Evolutionary conservation across 805 yeast species (phyloP), one percentile per base, ranked within the genome.

Genomic region (Maudiozyma barnettii): DNA sequence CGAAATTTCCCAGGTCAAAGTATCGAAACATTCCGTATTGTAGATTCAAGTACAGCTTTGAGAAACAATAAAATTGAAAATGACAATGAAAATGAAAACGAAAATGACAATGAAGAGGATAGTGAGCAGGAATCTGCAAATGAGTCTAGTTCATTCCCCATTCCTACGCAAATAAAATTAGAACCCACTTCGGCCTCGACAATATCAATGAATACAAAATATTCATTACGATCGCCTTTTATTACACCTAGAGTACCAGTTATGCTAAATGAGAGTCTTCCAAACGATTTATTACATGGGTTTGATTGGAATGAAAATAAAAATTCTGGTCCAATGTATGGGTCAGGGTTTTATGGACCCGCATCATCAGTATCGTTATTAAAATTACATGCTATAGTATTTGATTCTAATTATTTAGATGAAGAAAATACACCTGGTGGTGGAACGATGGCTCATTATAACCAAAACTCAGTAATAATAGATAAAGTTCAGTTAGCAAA

Each of bases 331-430:
- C 33, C 33, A 16, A 21, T 21, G 13, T 21, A 19, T 31, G 36
- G 36, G 3, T 12, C 37, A 36, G 87, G 88, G 0, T 81, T 78
- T 57, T 77, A 77, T 53, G 89, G 89, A 1, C 73, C 75, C 12
- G 83, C 80, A 8, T 79, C 88, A 4, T 71, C 78, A 49, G 74
- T 82, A 2, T 76, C 77, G 7, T 65, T 78, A 18, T 60, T 82
- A 39, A 68, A 79, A 53, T 73, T 76, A 10, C 39, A 48, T 33
- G 29, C 23, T 7, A 40, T 33, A 4, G 19, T 12, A 13, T 21
- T 38, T 38, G 14, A 38, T 16, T 7, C 19, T 9, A 21, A 20
- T 20, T 13, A 5, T 6, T 12, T 9, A 14, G 35, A 14, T 9
- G 23, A 21, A 21, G 21, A 14, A 8, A 37, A 37, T 33, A 23